These are phyloP conservation scores for Mycena crocata DNA, from an alignment of 768 basidiomycete species.

Conservation along the genomic window DNA sequence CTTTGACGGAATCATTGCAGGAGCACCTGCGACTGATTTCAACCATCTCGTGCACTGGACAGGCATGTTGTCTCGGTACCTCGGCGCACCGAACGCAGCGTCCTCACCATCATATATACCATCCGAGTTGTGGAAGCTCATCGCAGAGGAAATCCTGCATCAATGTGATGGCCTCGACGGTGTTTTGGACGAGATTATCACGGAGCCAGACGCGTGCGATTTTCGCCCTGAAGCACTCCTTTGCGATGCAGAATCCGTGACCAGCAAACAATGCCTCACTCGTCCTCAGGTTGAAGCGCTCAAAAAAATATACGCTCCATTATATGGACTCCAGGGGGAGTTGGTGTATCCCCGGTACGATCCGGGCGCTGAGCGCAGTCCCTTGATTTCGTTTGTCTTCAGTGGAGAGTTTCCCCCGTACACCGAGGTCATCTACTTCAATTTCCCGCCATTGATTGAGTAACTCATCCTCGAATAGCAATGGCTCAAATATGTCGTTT, in stretches of 20 bases:
- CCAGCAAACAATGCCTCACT: slow-evolving; percentile 27
- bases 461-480: slow-evolving; percentile 4
- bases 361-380: slow-evolving; percentile 15
- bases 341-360: slow-evolving; percentile 29
- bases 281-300: slow-evolving; percentile 34
- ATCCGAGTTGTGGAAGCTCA: slow-evolving; percentile 29
- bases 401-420: slow-evolving; percentile 1
- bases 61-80: slow-evolving; percentile 4
- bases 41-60: slow-evolving; percentile 20
- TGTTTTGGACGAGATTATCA: slow-evolving; percentile 35
- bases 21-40: slow-evolving; percentile 35
- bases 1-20: slow-evolving; percentile 41
- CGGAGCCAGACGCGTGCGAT: slow-evolving; percentile 38
- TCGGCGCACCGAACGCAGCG: slow-evolving; percentile 20
- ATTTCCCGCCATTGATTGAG: not conserved
- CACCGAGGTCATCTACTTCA: not conserved
- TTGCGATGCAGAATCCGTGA: slow-evolving; percentile 15
- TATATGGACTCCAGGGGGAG: slow-evolving; percentile 29
- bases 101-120: slow-evolving; percentile 27
- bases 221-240: slow-evolving; percentile 37
- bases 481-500: slow-evolving; percentile 24
- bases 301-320: slow-evolving; percentile 32
- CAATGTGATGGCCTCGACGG: slow-evolving; percentile 36
- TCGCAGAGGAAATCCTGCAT: slow-evolving; percentile 31
- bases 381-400: not conserved